phyloP scores from a whole-genome alignment of 1,139 yeast genomes.

The Sugiyamaella novakii region DNA sequence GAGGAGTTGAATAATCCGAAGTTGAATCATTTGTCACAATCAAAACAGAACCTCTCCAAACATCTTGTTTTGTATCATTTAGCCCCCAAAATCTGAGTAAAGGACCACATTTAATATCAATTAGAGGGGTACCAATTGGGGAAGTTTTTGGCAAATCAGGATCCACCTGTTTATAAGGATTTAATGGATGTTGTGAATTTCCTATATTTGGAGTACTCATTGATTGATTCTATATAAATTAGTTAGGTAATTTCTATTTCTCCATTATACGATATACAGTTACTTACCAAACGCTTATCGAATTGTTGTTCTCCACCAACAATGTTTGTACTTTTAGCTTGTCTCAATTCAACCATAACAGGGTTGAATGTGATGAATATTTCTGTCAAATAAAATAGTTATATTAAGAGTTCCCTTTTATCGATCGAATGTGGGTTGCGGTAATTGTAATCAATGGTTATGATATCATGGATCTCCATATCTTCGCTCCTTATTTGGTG shows the following conservation, averaged over 20 bases:
- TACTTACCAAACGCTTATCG: too few species aligned
- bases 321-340: conserved; percentile 1
- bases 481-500: too few species aligned
- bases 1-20: conserved; percentile 34
- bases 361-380: too few species aligned
- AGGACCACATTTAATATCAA: conserved; percentile 77
- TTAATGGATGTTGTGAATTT: neutral
- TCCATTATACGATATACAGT: too few species aligned
- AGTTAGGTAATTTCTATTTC: too few species aligned
- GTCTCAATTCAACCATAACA: conserved; percentile 2
- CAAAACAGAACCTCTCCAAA: conserved; percentile 67
- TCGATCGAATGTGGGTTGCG: too few species aligned
- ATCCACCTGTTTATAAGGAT: conserved; percentile 12
- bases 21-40: conserved; percentile 55
- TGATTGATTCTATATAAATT: conserved; percentile 2
- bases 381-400: too few species aligned
- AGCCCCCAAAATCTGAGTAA: conserved; percentile 66
- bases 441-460: too few species aligned
- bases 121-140: conserved; percentile 37
- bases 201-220: conserved; percentile 9
- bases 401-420: too few species aligned
- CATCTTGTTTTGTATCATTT: conserved; percentile 49
- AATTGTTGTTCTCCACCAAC: neutral
- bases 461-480: neutral
- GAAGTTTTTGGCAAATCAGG: conserved; percentile 18